Evolutionary conservation across 495 filamentous ascomycete genomes (phyloP).

Genomic region (Daldinia concentrica): DNA sequence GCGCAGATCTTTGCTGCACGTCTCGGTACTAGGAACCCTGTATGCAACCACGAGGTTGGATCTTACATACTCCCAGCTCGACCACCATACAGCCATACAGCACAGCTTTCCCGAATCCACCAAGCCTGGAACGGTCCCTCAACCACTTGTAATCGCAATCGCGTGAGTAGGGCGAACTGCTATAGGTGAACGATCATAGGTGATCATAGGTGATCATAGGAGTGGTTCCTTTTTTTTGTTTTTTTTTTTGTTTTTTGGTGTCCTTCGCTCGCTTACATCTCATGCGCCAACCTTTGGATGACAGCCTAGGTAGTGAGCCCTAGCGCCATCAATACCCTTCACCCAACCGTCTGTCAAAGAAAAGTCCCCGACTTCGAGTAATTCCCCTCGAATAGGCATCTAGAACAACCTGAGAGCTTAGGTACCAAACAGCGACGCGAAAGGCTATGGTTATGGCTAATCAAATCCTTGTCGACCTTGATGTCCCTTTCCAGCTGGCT

Average conservation of each 20-base stretch:
- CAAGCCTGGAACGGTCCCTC: slow-evolving; percentile 35
- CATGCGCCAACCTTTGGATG: slow-evolving; percentile 34
- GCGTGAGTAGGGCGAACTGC: not conserved
- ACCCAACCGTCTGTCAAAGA: slow-evolving; percentile 25
- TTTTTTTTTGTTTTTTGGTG: slow-evolving; percentile 17
- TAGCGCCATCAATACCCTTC: slow-evolving; percentile 35
- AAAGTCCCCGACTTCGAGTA: slow-evolving; percentile 10
- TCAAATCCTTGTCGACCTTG: slow-evolving; percentile 9
- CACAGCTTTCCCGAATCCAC: slow-evolving; percentile 21
- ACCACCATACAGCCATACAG: slow-evolving; percentile 9
- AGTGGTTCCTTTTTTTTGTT: slow-evolving; percentile 7
- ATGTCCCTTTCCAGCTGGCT: slow-evolving; percentile 18
- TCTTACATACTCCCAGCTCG: slow-evolving; percentile 29
- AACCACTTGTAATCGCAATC: slow-evolving; percentile 20
- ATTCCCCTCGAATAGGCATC: not conserved
- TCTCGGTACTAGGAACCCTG: slow-evolving; percentile 43
- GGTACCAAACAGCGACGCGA: slow-evolving; percentile 1
- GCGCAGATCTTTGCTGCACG: slow-evolving; percentile 42
- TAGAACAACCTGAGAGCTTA: slow-evolving; percentile 7
- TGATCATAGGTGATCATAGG: slow-evolving; percentile 12
- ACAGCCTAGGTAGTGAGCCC: slow-evolving; percentile 25
- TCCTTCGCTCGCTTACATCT: slow-evolving; percentile 10
- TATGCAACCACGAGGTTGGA: slow-evolving; percentile 36
- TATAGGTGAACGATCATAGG: no score
- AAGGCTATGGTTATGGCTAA: not conserved